Base-by-base conservation (phyloP, 352 stramenopile species). In the Pythium myriotylum region DNA sequence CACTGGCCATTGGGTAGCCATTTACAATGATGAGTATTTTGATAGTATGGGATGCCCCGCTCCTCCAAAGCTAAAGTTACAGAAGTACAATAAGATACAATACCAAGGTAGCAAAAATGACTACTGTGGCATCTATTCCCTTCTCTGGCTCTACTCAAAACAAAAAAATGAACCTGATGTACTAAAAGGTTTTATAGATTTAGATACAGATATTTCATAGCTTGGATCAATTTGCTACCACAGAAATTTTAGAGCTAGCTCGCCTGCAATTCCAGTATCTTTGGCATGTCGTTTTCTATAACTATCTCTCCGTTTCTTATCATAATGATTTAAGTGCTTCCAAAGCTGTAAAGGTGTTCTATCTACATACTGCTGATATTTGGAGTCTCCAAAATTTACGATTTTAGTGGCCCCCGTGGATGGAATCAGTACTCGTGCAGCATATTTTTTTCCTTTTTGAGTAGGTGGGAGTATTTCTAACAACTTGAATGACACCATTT, bases 301-400 rank as follows among this genome's bases (percentile, higher is more conserved):
- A 24, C 47, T 54, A 22, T 54, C 47, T 54, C 47, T 54, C 23
- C 47, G 47, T 54, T 54, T 54, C 39, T 24, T 22, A 22, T 54
- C 47, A 54, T 54, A 54, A 50, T 50, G 43, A 14, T 50, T 50
- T 5, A 54, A 37, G 23, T 54, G 47, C 39, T 54, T 54, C 47
- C 47, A 54, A 40, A 54, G 47, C 47, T 54, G 47, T 54, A 54
- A 54, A 54, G 47, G 23, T 54, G 47, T 43, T 43, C 39, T 43
- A 43, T 43, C 39, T 43, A 19, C 39, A 43, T 43, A 43, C n/a
- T 43, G 39, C 16, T 40, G 33, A 40, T 40, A 40, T 40, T 40
- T 40, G 16, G 33, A 40, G 33, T 40, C 33, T 40, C 33, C 33
- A 40, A 40, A 40, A 16, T 40, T 40, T 40, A 40, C 16, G 16